phyloP scores from a whole-genome alignment of 1,139 yeast species.

The Lodderomyces oxycetoniae region DNA sequence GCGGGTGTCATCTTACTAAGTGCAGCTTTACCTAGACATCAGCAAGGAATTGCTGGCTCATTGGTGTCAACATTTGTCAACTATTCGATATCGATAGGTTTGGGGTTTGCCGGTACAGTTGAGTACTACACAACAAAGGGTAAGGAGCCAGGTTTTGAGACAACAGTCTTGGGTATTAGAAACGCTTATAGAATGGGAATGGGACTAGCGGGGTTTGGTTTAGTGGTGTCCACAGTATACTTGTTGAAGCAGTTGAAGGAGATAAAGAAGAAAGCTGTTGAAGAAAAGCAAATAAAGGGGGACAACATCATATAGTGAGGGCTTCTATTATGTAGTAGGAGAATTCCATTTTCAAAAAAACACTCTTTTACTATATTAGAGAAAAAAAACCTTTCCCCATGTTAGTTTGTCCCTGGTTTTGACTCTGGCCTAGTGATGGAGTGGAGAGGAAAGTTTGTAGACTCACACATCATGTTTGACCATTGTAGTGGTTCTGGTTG shows the following conservation, averaged over 20 bases:
- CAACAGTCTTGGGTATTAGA: slow-evolving; percentile 33
- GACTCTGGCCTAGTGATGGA: too few relatives aligned
- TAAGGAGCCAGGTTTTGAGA: slow-evolving; percentile 19
- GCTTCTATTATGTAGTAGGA: too few relatives aligned
- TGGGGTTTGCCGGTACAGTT: slow-evolving; percentile 64
- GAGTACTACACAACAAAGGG: slow-evolving; percentile 39
- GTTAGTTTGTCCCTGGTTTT: too few relatives aligned
- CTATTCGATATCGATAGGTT: slow-evolving; percentile 58
- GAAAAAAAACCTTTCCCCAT: too few relatives aligned
- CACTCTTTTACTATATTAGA: too few relatives aligned
- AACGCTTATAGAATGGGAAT: slow-evolving; percentile 46
- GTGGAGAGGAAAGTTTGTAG: too few relatives aligned
- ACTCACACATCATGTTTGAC: too few relatives aligned
- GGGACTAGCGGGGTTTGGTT: slow-evolving; percentile 50
- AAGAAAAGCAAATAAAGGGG: neutral
- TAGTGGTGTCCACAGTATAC: slow-evolving; percentile 23
- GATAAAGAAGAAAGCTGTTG: slow-evolving; percentile 5
- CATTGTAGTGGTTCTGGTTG: too few relatives aligned
- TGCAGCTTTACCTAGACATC: slow-evolving; percentile 45
- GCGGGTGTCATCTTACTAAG: slow-evolving; percentile 53
- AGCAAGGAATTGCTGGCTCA: slow-evolving; percentile 66
- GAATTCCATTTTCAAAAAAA: too few relatives aligned
- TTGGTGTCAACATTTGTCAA: slow-evolving; percentile 57
- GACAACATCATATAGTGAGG: too few relatives aligned
- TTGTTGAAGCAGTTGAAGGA: slow-evolving; percentile 12